Conservation (phyloP, 1,284 basidiomycete species). For the Microbotryum silenes-acaulis region DNA sequence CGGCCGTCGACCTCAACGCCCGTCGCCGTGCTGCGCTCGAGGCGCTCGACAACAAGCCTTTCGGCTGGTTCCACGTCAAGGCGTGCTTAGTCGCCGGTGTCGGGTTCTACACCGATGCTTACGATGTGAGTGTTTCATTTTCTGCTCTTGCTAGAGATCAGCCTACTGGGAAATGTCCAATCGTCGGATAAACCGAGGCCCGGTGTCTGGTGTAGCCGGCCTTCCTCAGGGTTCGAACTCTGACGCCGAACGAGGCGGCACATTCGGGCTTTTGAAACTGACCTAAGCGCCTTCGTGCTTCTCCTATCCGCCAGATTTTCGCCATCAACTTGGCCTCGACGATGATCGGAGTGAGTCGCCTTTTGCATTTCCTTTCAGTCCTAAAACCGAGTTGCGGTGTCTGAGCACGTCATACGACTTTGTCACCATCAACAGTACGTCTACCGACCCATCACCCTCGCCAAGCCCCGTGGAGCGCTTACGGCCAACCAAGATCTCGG, state of each 20-base stretch:
- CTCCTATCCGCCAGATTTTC: slow-evolving; percentile 50
- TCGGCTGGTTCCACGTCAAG: slow-evolving; percentile 55
- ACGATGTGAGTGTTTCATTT: slow-evolving; percentile 40
- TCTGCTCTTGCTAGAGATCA: not conserved
- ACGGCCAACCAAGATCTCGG: slow-evolving; percentile 57
- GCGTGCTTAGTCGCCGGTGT: slow-evolving; percentile 65
- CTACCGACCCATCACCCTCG: slow-evolving; percentile 51
- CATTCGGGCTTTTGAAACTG: too few species aligned
- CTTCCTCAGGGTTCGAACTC: too few species aligned
- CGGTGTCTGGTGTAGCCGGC: too few species aligned
- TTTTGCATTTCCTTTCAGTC: too few species aligned
- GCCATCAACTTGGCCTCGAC: slow-evolving; percentile 68
- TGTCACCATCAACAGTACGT: slow-evolving; percentile 45
- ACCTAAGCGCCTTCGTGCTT: too few species aligned
- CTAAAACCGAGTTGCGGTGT: too few species aligned
- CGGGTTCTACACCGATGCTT: slow-evolving; percentile 77
- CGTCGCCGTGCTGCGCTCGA: slow-evolving; percentile 60
- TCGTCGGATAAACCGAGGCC: too few species aligned
- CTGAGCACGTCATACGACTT: too few species aligned
- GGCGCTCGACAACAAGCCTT: slow-evolving; percentile 66
- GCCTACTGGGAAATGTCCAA: not conserved
- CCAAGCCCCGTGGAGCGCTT: slow-evolving; percentile 40
- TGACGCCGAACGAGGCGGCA: too few species aligned
- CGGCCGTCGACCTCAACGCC: slow-evolving; percentile 38
- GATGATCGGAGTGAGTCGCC: slow-evolving; percentile 51